Evolutionary conservation across 257 asterid genomes (phyloP), one percentile per base, ranked within the genome.

Genomic region (Sherardia arvensis): DNA sequence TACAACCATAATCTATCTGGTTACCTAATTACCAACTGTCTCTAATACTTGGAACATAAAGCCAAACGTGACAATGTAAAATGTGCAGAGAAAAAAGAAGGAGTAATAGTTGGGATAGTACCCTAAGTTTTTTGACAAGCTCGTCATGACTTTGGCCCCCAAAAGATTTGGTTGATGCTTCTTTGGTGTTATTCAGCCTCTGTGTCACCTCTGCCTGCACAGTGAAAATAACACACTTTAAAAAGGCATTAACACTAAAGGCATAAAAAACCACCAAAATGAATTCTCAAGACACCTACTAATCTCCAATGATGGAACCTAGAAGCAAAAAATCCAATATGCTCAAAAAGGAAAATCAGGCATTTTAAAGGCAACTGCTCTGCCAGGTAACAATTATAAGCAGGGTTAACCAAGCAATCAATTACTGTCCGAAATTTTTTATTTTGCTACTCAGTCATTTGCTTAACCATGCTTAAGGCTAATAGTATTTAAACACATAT

Each of bases 161-260:
- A 68, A 69, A 62, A 70, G 66, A 68, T 76, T 72, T 73, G 54
- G 72, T 72, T 38, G 87, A 75, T 10, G 76, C 74, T 51, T 72
- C 81, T 62, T 78, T 80, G 29, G 76, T 30, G 72, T 83, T 83
- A 82, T 79, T 78, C 56, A 84, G 82, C 73, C 95, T 80, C 47
- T 89, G 97, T 59, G 95, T 89, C 53, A 77, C 91, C 79, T 83
- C 95, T 48, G 97, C 94, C 97, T 89, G 81, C 70, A 66, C 60
- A 56, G 59, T 53, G 32, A 8, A 57, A 29, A 57, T 55, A 47
- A 36, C 7, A 11, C 30, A 22, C 65, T 28, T 27, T 20, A 63
- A 47, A 63, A 18, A 3, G 45, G 18, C 34, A 4, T 26, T 4
- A 26, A 26, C 15, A 14, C 26, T 40, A 15, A 45, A 62, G 56